Percentiles rank a stretch among this genome's conserved stretches.
These are phyloP conservation scores for Dictyostelium capitatum DNA, from an alignment of 78 protist genomes.

Conservation along the genomic window DNA sequence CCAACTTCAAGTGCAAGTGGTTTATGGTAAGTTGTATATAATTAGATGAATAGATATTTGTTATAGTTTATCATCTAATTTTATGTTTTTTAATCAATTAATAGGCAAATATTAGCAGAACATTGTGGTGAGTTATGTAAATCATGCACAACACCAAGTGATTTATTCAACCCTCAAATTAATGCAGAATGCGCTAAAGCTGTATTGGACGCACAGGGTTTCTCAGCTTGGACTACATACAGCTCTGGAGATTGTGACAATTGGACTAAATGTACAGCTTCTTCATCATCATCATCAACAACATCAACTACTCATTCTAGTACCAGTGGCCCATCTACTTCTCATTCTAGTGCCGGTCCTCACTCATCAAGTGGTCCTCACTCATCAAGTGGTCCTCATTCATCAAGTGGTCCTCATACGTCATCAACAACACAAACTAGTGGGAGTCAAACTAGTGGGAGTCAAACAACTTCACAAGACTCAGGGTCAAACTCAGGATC, in stretches of 20 bases:
- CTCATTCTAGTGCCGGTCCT: neutral
- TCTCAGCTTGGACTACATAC: slow-evolving; percentile 66
- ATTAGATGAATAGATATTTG: no score
- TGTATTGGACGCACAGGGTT: slow-evolving; percentile 55
- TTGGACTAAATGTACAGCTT: neutral
- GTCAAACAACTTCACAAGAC: neutral
- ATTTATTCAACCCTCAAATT: slow-evolving; percentile 48
- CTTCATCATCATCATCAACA: neutral
- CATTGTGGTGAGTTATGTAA: slow-evolving; percentile 30
- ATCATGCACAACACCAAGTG: slow-evolving; percentile 36
- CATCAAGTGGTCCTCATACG: neutral
- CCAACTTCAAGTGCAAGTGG: slow-evolving; percentile 29
- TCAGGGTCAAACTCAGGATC: neutral
- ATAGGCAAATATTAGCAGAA: slow-evolving; percentile 35
- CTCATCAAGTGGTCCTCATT: neutral
- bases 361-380: neutral
- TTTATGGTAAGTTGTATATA: slow-evolving; percentile 8
- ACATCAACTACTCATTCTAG: neutral
- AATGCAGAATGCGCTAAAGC: slow-evolving; percentile 63
- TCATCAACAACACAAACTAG: neutral
- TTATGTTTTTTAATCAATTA: no score
- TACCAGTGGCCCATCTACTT: neutral
- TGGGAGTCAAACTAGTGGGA: neutral
- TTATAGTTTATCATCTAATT: no score
- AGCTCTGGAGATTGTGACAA: slow-evolving; percentile 32